A percentile compares a stretch with the other conserved stretches of the same genome.
Conservation (phyloP, 495 filamentous ascomycete genomes). For the Penicillium paradoxum region DNA sequence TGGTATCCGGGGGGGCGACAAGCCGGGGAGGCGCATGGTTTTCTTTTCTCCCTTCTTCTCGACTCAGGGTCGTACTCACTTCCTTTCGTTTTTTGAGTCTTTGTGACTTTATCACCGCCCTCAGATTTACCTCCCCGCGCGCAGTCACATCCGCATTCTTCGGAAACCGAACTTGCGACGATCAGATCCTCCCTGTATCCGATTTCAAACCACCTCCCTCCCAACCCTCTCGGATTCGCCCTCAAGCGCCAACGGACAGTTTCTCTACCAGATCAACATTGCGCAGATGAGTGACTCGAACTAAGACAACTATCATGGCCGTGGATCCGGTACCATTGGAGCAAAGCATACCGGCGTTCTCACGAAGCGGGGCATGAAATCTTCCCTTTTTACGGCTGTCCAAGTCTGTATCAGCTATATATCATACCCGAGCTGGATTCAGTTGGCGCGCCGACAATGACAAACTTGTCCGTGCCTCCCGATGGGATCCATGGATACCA, state of each 20-base stretch:
- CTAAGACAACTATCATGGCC: conserved; percentile 14
- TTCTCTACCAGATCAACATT: too few relatives aligned
- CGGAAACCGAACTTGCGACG: conserved; percentile 6
- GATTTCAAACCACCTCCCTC: neutral
- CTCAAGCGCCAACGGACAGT: too few relatives aligned
- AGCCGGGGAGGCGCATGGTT: neutral
- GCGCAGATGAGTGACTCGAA: conserved; percentile 4
- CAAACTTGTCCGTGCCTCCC: conserved; percentile 21
- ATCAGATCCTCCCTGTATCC: neutral
- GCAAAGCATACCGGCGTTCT: conserved; percentile 4
- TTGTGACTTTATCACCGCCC: neutral
- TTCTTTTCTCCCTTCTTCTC: neutral
- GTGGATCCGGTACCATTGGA: conserved; percentile 6
- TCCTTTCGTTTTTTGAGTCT: neutral
- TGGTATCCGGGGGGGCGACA: neutral
- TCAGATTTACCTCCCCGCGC: neutral
- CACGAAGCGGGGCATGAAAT: conserved; percentile 2
- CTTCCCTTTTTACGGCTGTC: neutral
- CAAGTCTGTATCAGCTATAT: neutral
- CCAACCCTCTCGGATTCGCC: neutral
- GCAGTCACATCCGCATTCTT: conserved; percentile 12
- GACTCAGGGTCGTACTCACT: neutral
- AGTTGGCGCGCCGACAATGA: conserved; percentile 4
- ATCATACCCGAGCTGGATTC: neutral
- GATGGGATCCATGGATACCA: conserved; percentile 35